phyloP scores from a whole-genome alignment of 306 rosid genomes.

The Sindora glabra region DNA sequence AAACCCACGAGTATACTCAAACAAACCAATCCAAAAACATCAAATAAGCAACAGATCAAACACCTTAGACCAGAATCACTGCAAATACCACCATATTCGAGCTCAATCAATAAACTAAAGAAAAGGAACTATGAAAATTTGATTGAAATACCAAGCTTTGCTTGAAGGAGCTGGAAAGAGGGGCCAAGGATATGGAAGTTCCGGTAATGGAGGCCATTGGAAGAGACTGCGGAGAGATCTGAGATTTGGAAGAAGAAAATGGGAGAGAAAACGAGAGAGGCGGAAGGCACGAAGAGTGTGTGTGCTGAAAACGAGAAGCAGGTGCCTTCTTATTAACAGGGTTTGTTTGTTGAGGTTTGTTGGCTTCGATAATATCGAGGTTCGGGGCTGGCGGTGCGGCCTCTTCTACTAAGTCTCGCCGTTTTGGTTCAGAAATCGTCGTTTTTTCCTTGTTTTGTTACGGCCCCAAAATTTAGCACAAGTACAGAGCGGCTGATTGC shows the following conservation, averaged over 20 bases:
- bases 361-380: constrained; percentile 41
- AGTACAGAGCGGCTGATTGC: too few species aligned
- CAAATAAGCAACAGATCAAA: background rate
- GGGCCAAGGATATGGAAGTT: constrained; percentile 27
- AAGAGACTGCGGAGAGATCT: constrained; percentile 22
- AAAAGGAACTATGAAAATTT: background rate
- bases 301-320: background rate
- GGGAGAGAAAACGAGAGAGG: constrained; percentile 8
- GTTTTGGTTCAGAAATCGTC: too few species aligned
- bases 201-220: constrained; percentile 37
- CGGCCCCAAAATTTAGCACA: too few species aligned
- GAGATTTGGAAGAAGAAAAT: constrained; percentile 1
- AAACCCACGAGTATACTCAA: background rate
- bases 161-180: constrained; percentile 18
- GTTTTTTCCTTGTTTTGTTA: too few species aligned
- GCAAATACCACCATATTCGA: background rate
- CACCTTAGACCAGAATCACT: background rate
- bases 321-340: constrained; percentile 10
- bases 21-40: background rate
- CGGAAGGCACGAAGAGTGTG: constrained; percentile 46
- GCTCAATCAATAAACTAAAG: background rate
- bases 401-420: too few species aligned
- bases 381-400: constrained; percentile 5
- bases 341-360: constrained; percentile 18
- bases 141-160: constrained; percentile 27